phyloP scores from a whole-genome alignment of 305 asterid genomes.

The Fraxinus xanthoxyloides region DNA sequence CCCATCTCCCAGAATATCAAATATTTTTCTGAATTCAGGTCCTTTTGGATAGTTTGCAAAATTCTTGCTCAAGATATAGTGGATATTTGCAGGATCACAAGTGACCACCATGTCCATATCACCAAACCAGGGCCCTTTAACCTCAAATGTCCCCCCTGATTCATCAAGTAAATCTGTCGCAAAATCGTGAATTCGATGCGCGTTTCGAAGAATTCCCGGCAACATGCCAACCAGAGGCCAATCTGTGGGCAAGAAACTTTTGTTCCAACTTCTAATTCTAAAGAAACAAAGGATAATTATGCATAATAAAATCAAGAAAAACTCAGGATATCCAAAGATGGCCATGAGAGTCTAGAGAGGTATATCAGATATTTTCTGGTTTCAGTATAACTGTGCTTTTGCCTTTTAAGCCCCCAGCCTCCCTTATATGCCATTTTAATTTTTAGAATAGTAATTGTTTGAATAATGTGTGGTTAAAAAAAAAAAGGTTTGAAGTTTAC shows the following conservation, averaged over 20 bases:
- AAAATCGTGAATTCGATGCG: slow-evolving; percentile 39
- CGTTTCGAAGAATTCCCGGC: slow-evolving; percentile 34
- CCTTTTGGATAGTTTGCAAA: slow-evolving; percentile 49
- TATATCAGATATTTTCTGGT: neutral
- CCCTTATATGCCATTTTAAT: no score
- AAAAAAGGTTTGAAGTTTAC: no score
- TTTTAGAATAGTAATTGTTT: no score
- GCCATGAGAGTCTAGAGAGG: slow-evolving; percentile 18
- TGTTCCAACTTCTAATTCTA: neutral
- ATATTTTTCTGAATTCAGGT: slow-evolving; percentile 41
- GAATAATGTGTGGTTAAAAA: no score
- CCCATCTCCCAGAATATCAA: slow-evolving; percentile 51
- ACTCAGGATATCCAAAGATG: neutral
- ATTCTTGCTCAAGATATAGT: slow-evolving; percentile 42
- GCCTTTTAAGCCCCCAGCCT: neutral
- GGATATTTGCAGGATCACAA: slow-evolving; percentile 41
- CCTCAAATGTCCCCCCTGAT: slow-evolving; percentile 32
- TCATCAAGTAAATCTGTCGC: slow-evolving; percentile 20
- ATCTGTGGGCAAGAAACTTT: slow-evolving; percentile 19
- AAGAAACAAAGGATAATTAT: neutral
- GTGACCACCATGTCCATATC: slow-evolving; percentile 46
- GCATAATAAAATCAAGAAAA: slow-evolving; percentile 17
- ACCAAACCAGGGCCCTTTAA: slow-evolving; percentile 39
- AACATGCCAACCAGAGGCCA: slow-evolving; percentile 58
- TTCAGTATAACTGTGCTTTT: neutral